These are phyloP conservation scores for Flaveria sonorensis DNA, from an alignment of 129 eudicot species.

Conservation along the genomic window DNA sequence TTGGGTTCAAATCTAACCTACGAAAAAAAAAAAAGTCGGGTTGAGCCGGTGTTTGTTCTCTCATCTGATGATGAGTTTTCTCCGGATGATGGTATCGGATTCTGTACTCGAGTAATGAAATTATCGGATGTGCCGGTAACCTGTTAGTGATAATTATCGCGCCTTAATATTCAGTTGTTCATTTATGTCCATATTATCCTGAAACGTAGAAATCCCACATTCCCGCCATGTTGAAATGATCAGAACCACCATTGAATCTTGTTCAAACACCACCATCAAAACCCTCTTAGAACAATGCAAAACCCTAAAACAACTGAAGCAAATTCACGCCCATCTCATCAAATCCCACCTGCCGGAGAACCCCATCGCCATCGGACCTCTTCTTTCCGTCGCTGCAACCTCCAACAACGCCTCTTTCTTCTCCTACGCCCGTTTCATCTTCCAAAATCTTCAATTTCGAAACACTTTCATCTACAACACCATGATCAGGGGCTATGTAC, in stretches of 20 bases:
- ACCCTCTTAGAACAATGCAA: slow-evolving; percentile 40
- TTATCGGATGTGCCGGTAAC: too few species aligned
- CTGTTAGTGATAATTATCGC: too few species aligned
- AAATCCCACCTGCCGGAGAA: slow-evolving; percentile 39
- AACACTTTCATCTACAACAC: slow-evolving; percentile 61
- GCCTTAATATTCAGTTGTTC: too few species aligned
- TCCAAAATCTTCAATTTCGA: slow-evolving; percentile 34
- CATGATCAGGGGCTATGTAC: slow-evolving; percentile 52
- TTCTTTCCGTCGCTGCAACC: slow-evolving; percentile 46
- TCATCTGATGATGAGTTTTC: too few species aligned
- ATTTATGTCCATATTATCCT: too few species aligned
- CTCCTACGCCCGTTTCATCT: slow-evolving; percentile 44
- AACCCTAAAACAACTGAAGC: slow-evolving; percentile 56
- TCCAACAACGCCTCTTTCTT: slow-evolving; percentile 47
- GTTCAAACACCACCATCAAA: slow-evolving; percentile 26
- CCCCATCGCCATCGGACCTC: slow-evolving; percentile 42
- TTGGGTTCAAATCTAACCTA: too few species aligned
- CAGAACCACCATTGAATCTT: slow-evolving; percentile 31
- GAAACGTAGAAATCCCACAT: neutral
- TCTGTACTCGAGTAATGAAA: too few species aligned
- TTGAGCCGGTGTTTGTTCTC: too few species aligned
- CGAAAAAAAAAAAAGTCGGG: too few species aligned
- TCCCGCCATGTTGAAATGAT: slow-evolving; percentile 40
- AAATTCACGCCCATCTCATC: slow-evolving; percentile 55
- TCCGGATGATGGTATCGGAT: too few species aligned